Conservation (phyloP, 139 green algal genomes). For the Chlamydomonas sp. region DNA sequence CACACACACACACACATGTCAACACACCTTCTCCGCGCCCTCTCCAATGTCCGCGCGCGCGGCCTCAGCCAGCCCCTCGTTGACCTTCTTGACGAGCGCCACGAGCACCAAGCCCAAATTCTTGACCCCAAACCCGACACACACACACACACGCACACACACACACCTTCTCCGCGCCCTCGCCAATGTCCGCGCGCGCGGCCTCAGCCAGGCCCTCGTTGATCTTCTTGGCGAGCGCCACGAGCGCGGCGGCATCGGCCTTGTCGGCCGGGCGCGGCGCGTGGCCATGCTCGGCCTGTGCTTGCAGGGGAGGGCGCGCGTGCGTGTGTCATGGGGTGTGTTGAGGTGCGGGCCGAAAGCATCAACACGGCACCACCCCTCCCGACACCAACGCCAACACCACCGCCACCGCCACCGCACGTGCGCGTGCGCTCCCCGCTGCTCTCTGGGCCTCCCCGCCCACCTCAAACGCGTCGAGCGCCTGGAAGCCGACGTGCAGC, state of each 20-base stretch:
- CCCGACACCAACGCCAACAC: too few relatives aligned
- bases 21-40: too few relatives aligned
- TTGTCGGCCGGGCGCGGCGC: conserved; percentile 52
- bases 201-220: conserved; percentile 43
- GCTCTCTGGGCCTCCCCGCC: too few relatives aligned
- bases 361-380: not conserved
- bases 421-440: too few relatives aligned
- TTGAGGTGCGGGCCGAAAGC: not conserved
- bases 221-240: conserved; percentile 52
- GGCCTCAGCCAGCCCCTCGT: conserved; percentile 36
- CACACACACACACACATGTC: too few relatives aligned
- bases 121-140: too few relatives aligned
- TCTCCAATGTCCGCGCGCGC: conserved; percentile 51
- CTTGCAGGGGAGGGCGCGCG: not conserved
- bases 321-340: not conserved
- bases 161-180: too few relatives aligned
- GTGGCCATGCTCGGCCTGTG: conserved; percentile 44
- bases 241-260: conserved; percentile 63
- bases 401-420: not conserved
- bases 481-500: conserved; percentile 91
- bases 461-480: conserved; percentile 77
- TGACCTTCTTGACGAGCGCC: conserved; percentile 50
- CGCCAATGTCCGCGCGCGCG: conserved; percentile 48
- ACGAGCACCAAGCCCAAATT: too few relatives aligned
- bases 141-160: too few relatives aligned